Percentiles rank a stretch among this genome's conserved stretches.
These are phyloP conservation scores for Noccaea caerulescens DNA, from an alignment of 345 rosid species.

Conservation along the genomic window DNA sequence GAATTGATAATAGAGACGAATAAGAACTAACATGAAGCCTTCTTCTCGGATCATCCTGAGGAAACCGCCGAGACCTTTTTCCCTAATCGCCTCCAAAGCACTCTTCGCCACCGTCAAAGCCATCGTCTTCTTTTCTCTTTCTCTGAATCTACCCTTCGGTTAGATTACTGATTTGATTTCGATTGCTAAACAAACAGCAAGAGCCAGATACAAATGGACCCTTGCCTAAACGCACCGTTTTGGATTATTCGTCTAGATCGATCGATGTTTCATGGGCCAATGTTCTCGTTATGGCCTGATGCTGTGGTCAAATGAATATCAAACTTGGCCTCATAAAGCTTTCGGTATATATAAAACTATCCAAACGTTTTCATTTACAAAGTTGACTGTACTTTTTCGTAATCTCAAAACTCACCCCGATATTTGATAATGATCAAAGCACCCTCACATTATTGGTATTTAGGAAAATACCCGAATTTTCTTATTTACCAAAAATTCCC, in stretches of 20 bases:
- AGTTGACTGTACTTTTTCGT: too few species aligned
- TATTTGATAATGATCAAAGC: too few species aligned
- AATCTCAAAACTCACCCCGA: too few species aligned
- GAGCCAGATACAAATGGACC: background rate
- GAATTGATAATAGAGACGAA: background rate
- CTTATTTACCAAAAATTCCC: too few species aligned
- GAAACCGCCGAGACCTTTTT: slow-evolving; percentile 74
- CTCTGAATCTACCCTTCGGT: background rate
- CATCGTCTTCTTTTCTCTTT: slow-evolving; percentile 52
- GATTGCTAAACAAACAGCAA: slow-evolving; percentile 14
- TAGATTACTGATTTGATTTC: slow-evolving; percentile 15
- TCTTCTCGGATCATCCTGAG: slow-evolving; percentile 68
- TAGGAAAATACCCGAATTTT: too few species aligned
- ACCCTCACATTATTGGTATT: too few species aligned
- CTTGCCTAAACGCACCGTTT: slow-evolving; percentile 28
- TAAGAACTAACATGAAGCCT: slow-evolving; percentile 64
- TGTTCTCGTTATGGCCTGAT: background rate
- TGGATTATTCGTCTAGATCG: background rate
- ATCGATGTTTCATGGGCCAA: slow-evolving; percentile 9
- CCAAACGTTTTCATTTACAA: too few species aligned
- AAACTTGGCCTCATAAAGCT: background rate
- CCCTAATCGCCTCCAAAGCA: slow-evolving; percentile 64
- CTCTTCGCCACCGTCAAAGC: slow-evolving; percentile 75
- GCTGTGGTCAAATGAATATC: background rate
- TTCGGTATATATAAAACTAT: background rate